A percentile compares a stretch with the other conserved stretches of the same genome.
Conservation (phyloP, 108 stramenopile species). For the Cyclostephanos tholiformis region DNA sequence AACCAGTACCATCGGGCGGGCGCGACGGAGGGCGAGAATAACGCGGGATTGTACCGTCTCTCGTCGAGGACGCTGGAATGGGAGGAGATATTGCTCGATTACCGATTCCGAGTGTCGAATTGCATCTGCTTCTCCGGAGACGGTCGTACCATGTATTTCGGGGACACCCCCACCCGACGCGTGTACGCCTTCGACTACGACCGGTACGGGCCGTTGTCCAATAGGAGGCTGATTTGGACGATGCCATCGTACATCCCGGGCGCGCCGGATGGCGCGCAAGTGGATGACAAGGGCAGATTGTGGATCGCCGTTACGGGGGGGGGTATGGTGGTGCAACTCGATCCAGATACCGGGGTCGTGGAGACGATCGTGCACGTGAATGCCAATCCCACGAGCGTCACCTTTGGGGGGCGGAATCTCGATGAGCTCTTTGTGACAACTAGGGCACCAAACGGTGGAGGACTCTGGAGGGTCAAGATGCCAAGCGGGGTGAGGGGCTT, state of each 20-base stretch:
- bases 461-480: slow-evolving; percentile 64
- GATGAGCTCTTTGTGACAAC: slow-evolving; percentile 78
- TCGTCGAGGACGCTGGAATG: slow-evolving; percentile 28
- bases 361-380: slow-evolving; percentile 59
- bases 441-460: slow-evolving; percentile 69
- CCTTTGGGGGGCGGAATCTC: slow-evolving; percentile 64
- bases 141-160: slow-evolving; percentile 63
- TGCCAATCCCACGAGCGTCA: slow-evolving; percentile 63
- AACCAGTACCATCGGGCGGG: slow-evolving; percentile 73
- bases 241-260: slow-evolving; percentile 57
- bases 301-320: slow-evolving; percentile 74
- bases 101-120: slow-evolving; percentile 65
- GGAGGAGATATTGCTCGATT: slow-evolving; percentile 51
- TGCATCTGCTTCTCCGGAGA: slow-evolving; percentile 69
- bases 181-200: slow-evolving; percentile 75
- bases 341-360: slow-evolving; percentile 48
- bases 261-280: slow-evolving; percentile 71
- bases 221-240: slow-evolving; percentile 59
- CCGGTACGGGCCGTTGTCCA: slow-evolving; percentile 31
- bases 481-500: slow-evolving; percentile 65
- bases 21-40: slow-evolving; percentile 58
- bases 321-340: slow-evolving; percentile 53
- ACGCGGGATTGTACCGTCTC: slow-evolving; percentile 62
- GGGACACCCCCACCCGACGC: slow-evolving; percentile 68
- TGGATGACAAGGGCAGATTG: slow-evolving; percentile 60